Evolutionary conservation across 306 rosid genomes (phyloP).

Genomic region (Cicer chorassanicum): DNA sequence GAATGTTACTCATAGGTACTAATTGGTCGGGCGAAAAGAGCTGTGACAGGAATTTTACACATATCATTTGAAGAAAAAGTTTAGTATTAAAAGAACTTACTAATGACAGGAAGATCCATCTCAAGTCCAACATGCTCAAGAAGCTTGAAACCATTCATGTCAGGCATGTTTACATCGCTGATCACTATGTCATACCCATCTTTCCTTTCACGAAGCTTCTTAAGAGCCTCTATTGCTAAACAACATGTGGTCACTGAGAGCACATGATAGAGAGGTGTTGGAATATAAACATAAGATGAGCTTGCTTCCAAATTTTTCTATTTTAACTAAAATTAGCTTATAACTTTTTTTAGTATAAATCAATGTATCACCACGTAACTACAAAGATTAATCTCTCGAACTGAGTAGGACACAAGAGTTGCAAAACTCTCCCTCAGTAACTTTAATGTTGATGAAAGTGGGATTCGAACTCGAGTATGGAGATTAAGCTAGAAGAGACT

Average conservation of each 20-base stretch:
- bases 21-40: not conserved
- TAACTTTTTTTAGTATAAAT: too few relatives aligned
- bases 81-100: constrained; percentile 59
- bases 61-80: constrained; percentile 39
- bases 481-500: too few relatives aligned
- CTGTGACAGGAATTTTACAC: not conserved
- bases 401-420: too few relatives aligned
- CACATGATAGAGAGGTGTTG: constrained; percentile 24
- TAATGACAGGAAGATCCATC: constrained; percentile 96
- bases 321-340: too few relatives aligned
- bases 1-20: not conserved
- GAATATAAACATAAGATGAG: not conserved
- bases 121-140: constrained; percentile 96
- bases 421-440: too few relatives aligned
- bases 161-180: constrained; percentile 98
- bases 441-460: too few relatives aligned
- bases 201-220: constrained; percentile 78
- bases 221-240: constrained; percentile 74
- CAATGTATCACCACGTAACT: too few relatives aligned
- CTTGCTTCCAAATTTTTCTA: too few relatives aligned
- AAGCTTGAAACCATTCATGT: constrained; percentile 94
- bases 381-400: too few relatives aligned
- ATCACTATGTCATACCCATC: constrained; percentile 85
- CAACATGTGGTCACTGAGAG: constrained; percentile 84
- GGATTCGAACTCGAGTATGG: too few relatives aligned